Evolutionary conservation across 176 grass and related monocot genomes (phyloP).

Genomic region (Carex cristatella): DNA sequence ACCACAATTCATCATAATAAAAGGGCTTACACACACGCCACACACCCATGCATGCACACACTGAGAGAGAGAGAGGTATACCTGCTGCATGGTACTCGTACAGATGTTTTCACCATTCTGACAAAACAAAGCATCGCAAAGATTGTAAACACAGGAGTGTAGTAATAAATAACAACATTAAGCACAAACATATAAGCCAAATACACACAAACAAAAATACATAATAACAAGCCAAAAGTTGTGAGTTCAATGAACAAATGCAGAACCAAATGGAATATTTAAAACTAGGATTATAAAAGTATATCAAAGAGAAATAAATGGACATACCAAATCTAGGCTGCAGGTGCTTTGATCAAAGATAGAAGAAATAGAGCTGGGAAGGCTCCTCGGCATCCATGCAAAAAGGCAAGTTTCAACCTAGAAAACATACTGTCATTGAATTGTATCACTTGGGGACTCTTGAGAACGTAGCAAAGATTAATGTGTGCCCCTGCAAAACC

Average conservation of each 20-base stretch:
- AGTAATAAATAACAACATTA: constrained; percentile 21
- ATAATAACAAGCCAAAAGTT: constrained; percentile 8
- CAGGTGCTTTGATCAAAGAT: constrained; percentile 63
- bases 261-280: not conserved
- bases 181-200: constrained; percentile 19
- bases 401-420: constrained; percentile 91
- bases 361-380: constrained; percentile 56
- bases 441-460: not conserved
- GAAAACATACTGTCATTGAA: constrained; percentile 27
- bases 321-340: constrained; percentile 57
- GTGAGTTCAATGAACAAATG: not conserved
- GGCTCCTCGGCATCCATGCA: constrained; percentile 64
- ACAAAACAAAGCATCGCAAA: constrained; percentile 33
- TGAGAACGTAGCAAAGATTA: not conserved
- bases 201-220: constrained; percentile 4
- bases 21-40: not conserved
- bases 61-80: constrained; percentile 9
- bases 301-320: constrained; percentile 3
- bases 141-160: constrained; percentile 23
- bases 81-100: constrained; percentile 82
- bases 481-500: not conserved
- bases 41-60: not conserved
- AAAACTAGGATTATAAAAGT: not conserved
- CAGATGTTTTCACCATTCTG: constrained; percentile 70
- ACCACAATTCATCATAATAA: constrained; percentile 6